phyloP scores from a whole-genome alignment of 495 filamentous ascomycete genomes.

The Aspergillus conjunctus region DNA sequence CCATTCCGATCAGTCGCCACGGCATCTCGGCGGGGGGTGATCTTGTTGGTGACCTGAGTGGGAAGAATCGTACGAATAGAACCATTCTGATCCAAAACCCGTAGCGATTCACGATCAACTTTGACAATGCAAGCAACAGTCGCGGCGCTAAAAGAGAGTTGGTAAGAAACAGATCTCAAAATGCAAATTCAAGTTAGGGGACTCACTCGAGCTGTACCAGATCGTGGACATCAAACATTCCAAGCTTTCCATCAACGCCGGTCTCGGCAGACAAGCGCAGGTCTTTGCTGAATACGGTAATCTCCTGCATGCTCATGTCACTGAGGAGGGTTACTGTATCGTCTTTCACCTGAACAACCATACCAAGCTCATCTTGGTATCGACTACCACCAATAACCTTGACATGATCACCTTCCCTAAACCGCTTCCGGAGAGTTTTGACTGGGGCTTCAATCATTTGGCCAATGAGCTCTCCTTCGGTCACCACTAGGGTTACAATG shows the following conservation, averaged over 20 bases:
- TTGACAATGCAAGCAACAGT: slow-evolving; percentile 94
- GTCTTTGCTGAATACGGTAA: slow-evolving; percentile 98
- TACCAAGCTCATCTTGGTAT: slow-evolving; percentile 90
- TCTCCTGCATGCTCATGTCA: slow-evolving; percentile 87
- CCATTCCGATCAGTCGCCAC: slow-evolving; percentile 93
- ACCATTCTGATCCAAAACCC: slow-evolving; percentile 87
- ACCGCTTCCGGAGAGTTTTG: slow-evolving; percentile 89
- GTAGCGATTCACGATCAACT: slow-evolving; percentile 89
- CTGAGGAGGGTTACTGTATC: slow-evolving; percentile 90
- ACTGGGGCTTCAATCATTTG: slow-evolving; percentile 90
- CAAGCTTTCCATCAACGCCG: slow-evolving; percentile 73
- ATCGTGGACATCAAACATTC: slow-evolving; percentile 88
- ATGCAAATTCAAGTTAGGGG: not conserved
- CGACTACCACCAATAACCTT: slow-evolving; percentile 96
- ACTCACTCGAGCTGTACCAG: slow-evolving; percentile 89
- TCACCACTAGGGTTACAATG: slow-evolving; percentile 88
- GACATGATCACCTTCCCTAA: slow-evolving; percentile 94
- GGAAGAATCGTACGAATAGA: slow-evolving; percentile 79
- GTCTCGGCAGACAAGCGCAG: slow-evolving; percentile 89
- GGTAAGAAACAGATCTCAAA: slow-evolving; percentile 25
- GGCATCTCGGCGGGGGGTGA: slow-evolving; percentile 74
- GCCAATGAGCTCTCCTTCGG: slow-evolving; percentile 77
- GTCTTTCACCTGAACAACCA: slow-evolving; percentile 89
- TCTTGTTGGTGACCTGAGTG: slow-evolving; percentile 85
- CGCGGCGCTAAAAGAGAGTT: slow-evolving; percentile 57